Evolutionary conservation across 1,139 yeast species (phyloP), one percentile per base, ranked within the genome.

Genomic region (Candida neerlandica): DNA sequence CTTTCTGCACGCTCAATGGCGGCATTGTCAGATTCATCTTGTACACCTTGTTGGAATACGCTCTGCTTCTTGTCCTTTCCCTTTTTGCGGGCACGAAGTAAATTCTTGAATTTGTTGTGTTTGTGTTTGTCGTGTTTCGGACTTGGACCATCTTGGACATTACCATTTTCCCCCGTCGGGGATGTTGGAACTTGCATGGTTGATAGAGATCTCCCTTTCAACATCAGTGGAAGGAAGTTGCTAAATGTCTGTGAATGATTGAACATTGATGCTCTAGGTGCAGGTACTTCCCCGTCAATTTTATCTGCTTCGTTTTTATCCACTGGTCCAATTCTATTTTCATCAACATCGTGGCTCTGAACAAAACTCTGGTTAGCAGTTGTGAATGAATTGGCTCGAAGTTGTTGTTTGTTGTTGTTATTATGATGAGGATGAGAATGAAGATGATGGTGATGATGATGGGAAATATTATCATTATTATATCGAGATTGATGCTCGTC

Each of bases 1-100:
- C 77, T 81, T 11, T 84, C 81, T 0, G 95, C 90, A 55, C 89
- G 74, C 51, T 75, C 70, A 9, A 73, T 73, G 0, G 79, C 66
- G 26, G 66, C 67, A 11, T 55, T 52, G 29, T 70, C 75, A 7
- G 61, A 64, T 7, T 56, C 59, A 14, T 57, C 60, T 4, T 58
- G 59, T 4, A 49, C 52, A 19, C 59, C 67, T 2, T 55, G 54
- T 1, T 58, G 61, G 39, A 58, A 55, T n/a, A 55, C 50, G 45
- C 59, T 58, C 27, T 60, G 62, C 38, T 61, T 58, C 16, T 54
- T 52, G 19, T 67, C 73, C 43, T 59, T 65, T 34, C 60, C 65
- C 48, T 65, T 67, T 18, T 60, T 65, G 11, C 73, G 60, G 51
- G 70, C 67, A 18, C 67, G 56, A 38, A 62, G 65, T 39, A 71